Percentiles rank a stretch among this genome's conserved stretches.
Evolutionary conservation across 805 yeast species (phyloP).

Genomic region (Suhomyces prunicola): DNA sequence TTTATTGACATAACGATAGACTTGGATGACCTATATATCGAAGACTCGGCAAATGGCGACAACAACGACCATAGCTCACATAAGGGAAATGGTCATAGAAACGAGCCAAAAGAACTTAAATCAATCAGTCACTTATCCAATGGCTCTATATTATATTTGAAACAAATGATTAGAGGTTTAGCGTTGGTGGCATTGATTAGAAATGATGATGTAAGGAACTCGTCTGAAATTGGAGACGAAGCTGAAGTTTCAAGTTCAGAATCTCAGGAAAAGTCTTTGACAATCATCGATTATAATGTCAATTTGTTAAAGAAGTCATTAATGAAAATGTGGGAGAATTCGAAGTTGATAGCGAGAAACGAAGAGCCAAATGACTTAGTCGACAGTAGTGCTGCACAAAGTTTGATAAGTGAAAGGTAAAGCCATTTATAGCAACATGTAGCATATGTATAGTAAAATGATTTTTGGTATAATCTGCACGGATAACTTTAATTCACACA

Average conservation of each 20-base stretch:
- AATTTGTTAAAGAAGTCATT: conserved; percentile 73
- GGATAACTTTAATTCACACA: not conserved
- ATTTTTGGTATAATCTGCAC: not conserved
- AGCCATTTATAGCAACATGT: not conserved
- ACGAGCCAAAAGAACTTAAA: conserved; percentile 41
- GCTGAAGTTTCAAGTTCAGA: not conserved
- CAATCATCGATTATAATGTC: conserved; percentile 87
- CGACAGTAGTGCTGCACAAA: not conserved
- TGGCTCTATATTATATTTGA: conserved; percentile 79
- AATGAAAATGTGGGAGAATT: conserved; percentile 64
- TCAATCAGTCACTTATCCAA: conserved; percentile 76
- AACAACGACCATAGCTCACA: conserved; percentile 6
- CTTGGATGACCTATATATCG: conserved; percentile 64
- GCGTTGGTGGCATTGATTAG: conserved; percentile 87
- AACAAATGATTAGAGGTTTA: conserved; percentile 89
- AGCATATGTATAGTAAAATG: not conserved
- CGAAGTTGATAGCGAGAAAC: conserved; percentile 17
- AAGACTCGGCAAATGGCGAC: conserved; percentile 22
- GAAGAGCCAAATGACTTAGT: not conserved
- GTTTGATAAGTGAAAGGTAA: not conserved
- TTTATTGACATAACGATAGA: conserved; percentile 94
- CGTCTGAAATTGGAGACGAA: conserved; percentile 4
- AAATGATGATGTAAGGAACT: conserved; percentile 44
- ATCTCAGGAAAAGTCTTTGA: conserved; percentile 36
- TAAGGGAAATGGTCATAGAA: conserved; percentile 5